A percentile compares a stretch with the other conserved stretches of the same genome.
phyloP scores from a whole-genome alignment of 768 basidiomycete species.

The Chlorophyllum brunneum region DNA sequence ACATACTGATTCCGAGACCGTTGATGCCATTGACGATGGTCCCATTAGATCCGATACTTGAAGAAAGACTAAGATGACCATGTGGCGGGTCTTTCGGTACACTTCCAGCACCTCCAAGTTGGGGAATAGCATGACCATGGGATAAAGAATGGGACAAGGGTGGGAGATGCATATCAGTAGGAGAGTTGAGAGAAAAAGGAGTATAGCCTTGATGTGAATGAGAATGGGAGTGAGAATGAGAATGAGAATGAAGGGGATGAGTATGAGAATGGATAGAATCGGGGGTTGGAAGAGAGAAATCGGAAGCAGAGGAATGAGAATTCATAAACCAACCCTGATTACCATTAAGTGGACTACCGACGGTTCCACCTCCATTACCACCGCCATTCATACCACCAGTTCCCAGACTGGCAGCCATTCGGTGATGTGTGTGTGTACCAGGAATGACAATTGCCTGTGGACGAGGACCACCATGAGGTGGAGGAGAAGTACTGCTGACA shows the following conservation, averaged over 20 bases:
- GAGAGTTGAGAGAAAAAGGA: slow-evolving; percentile 26
- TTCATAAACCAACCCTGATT: slow-evolving; percentile 13
- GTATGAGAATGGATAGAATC: slow-evolving; percentile 29
- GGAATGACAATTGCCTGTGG: slow-evolving; percentile 76
- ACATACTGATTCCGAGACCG: slow-evolving; percentile 11
- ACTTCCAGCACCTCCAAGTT: slow-evolving; percentile 4
- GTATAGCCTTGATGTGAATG: slow-evolving; percentile 25
- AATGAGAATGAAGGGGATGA: too few relatives aligned
- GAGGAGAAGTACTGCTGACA: slow-evolving; percentile 54
- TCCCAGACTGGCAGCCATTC: slow-evolving; percentile 7
- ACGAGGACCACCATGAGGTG: slow-evolving; percentile 33
- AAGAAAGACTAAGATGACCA: slow-evolving; percentile 6
- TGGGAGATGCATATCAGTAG: slow-evolving; percentile 15
- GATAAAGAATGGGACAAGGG: slow-evolving; percentile 8
- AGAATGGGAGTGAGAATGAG: slow-evolving; percentile 23
- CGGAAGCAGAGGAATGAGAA: not conserved
- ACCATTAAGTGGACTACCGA: too few relatives aligned
- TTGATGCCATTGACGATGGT: slow-evolving; percentile 13
- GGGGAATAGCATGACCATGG: slow-evolving; percentile 2
- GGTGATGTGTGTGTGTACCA: slow-evolving; percentile 14
- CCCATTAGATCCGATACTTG: slow-evolving; percentile 13
- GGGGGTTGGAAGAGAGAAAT: slow-evolving; percentile 16
- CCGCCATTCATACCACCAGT: too few relatives aligned
- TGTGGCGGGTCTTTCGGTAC: slow-evolving; percentile 9
- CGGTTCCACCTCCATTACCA: not conserved